Evolutionary conservation across 179 eudicot species (phyloP).

Genomic region (Spergularia azorica): DNA sequence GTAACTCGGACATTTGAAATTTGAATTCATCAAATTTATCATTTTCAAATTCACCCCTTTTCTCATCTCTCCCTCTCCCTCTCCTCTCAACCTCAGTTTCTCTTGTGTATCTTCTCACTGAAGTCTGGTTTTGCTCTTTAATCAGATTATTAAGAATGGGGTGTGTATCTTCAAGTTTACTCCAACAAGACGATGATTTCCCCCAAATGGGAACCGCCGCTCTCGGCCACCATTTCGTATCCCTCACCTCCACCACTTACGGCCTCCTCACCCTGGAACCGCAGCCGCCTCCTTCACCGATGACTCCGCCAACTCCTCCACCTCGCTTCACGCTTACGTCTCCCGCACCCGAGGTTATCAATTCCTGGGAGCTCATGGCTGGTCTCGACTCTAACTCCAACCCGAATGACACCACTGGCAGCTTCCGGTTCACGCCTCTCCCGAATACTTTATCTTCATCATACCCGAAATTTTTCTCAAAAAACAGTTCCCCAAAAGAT

Average conservation of each 20-base stretch:
- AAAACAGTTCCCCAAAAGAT: constrained; percentile 13
- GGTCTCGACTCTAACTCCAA: constrained; percentile 57
- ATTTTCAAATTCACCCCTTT: background rate
- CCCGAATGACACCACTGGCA: background rate
- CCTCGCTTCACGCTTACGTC: constrained; percentile 48
- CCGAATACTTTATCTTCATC: constrained; percentile 1
- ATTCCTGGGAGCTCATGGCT: constrained; percentile 94
- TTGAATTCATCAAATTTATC: background rate
- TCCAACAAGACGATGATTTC: constrained; percentile 67
- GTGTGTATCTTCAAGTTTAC: constrained; percentile 68
- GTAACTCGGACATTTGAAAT: background rate
- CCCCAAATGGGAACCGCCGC: constrained; percentile 42
- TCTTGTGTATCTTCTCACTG: background rate
- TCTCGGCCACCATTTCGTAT: constrained; percentile 75
- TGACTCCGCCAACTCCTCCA: constrained; percentile 36
- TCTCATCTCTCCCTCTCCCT: background rate
- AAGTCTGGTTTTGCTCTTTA: background rate
- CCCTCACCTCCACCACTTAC: constrained; percentile 86
- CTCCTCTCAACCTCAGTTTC: no score
- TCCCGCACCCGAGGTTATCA: constrained; percentile 63
- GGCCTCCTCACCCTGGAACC: constrained; percentile 62
- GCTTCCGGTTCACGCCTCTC: constrained; percentile 54
- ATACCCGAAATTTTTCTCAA: constrained; percentile 25
- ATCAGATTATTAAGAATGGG: constrained; percentile 42
- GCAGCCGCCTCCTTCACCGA: constrained; percentile 35